Base-by-base conservation (phyloP, 2,329 filamentous ascomycete genomes). In the Colletotrichum tropicicola region DNA sequence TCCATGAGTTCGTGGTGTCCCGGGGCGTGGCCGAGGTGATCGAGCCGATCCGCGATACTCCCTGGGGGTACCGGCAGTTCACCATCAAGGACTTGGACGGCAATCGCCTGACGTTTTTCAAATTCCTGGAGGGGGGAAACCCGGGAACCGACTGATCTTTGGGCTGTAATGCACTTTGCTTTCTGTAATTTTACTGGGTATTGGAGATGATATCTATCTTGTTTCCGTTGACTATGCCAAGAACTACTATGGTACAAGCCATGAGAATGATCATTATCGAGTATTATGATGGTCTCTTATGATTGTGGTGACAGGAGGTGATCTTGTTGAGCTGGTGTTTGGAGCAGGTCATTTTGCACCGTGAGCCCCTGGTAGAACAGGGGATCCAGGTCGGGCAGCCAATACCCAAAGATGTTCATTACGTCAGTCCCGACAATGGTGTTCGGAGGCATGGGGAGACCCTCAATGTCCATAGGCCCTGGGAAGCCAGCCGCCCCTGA, bases 401-500 rank as follows among this genome's bases (percentile, higher is more conserved):
- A 65, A 10, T 66, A 70, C 19, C 68, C 71, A 44, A 73, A 73
- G 17, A 73, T 52, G 32, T 69, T 67, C 68, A 73, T 73, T 4
- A 73, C 69, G 27, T 73, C 71, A 8, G 69, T 73, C 4, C 71
- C 72, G 35, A 57, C 55, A 6, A 66, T 53, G 10, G 60, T 44
- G 21, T 35, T 52, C 3, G 58, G 30, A 6, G 25, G 9, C 27
- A 49, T 35, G 6, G 41, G 19, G 2, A 62, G 6, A 6, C 39
- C 45, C 17, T 71, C 66, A 3, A 64, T 62, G 10, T 68, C 59
- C 7, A 68, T 62, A 13, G 68, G 67, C 13, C 61, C 53, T 52
- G 28, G 30, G 45, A 56, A 37, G 48, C 59, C 28, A 10, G 30
- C 9, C 10, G 15, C 17, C 7, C n/a, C 53, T 6, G 32, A 23